Evolutionary conservation across 208 protist species (phyloP).

Genomic region (Trypanosoma scelopori): DNA sequence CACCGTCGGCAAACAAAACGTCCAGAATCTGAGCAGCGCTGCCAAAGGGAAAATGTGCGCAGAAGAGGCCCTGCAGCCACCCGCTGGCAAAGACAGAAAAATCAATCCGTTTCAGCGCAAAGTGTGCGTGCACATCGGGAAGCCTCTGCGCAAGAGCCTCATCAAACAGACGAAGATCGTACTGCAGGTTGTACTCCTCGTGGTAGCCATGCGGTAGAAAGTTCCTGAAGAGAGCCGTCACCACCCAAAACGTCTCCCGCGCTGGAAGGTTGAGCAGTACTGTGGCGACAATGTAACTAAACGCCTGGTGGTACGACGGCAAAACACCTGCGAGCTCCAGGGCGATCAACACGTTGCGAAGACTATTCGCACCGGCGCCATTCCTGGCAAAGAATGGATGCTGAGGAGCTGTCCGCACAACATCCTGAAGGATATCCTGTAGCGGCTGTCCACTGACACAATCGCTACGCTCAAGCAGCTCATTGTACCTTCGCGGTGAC

Average conservation of each 20-base stretch:
- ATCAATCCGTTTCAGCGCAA: conserved; percentile 18
- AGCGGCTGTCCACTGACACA: conserved; percentile 12
- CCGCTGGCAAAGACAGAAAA: conserved; percentile 29
- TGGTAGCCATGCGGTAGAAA: conserved; percentile 26
- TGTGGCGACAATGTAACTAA: conserved; percentile 31
- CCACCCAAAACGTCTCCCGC: conserved; percentile 21
- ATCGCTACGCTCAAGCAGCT: conserved; percentile 1
- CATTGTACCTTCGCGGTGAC: conserved; percentile 10
- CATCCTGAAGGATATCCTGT: conserved; percentile 30
- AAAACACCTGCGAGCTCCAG: conserved; percentile 10
- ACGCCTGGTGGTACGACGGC: conserved; percentile 31
- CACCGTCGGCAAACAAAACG: conserved; percentile 27
- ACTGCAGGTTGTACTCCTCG: conserved; percentile 17
- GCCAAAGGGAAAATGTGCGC: conserved; percentile 30
- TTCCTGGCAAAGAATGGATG: conserved; percentile 30
- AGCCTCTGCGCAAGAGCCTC: conserved; percentile 8
- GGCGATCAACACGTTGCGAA: conserved; percentile 20
- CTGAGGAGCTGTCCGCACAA: conserved; percentile 19
- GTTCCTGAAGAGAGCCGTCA: conserved; percentile 12
- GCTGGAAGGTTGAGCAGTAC: conserved; percentile 20
- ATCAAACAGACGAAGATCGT: conserved; percentile 17
- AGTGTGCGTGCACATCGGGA: conserved; percentile 13
- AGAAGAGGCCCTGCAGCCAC: conserved; percentile 28
- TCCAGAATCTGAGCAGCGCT: conserved; percentile 25
- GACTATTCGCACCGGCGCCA: conserved; percentile 13